A percentile compares a stretch with the other conserved stretches of the same genome.
Conservation (phyloP, 2,329 filamentous ascomycete genomes). For the Neonectria hederae region DNA sequence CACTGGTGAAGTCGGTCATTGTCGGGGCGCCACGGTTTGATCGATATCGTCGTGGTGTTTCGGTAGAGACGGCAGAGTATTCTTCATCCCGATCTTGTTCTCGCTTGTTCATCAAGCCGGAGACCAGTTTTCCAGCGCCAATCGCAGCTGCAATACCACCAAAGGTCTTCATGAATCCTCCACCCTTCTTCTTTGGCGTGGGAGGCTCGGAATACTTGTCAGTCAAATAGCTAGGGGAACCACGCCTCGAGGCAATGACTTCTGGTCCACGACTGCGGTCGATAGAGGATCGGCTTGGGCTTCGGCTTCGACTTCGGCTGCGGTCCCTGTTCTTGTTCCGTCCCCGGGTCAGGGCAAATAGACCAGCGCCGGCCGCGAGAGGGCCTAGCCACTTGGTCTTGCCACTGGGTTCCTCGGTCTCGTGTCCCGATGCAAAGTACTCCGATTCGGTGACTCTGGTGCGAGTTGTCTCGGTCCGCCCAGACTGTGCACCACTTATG, state of each 20-base stretch:
- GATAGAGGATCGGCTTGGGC: conserved; percentile 42
- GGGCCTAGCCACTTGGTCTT: conserved; percentile 60
- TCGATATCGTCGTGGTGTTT: conserved; percentile 64
- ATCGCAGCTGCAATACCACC: conserved; percentile 68
- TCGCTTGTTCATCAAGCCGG: conserved; percentile 65
- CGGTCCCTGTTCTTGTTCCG: conserved; percentile 55
- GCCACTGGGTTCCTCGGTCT: conserved; percentile 44
- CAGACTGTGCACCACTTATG: conserved; percentile 66
- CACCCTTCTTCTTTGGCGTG: conserved; percentile 49
- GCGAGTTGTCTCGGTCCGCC: conserved; percentile 56
- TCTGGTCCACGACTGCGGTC: conserved; percentile 55
- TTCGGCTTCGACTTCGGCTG: conserved; percentile 54
- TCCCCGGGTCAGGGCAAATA: conserved; percentile 57
- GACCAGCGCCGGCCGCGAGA: conserved; percentile 61
- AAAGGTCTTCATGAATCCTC: conserved; percentile 69
- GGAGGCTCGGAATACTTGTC: conserved; percentile 70
- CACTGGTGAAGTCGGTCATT: conserved; percentile 62
- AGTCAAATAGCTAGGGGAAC: conserved; percentile 68
- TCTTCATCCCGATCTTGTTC: conserved; percentile 64
- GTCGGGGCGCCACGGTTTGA: conserved; percentile 51
- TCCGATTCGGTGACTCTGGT: conserved; percentile 54
- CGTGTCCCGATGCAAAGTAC: conserved; percentile 49
- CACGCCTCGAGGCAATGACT: conserved; percentile 61
- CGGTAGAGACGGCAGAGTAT: conserved; percentile 70
- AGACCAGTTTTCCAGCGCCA: conserved; percentile 70